Evolutionary conservation across 257 asterid genomes (phyloP), one percentile per base, ranked within the genome.

Genomic region (Thymus quinquecostatus): DNA sequence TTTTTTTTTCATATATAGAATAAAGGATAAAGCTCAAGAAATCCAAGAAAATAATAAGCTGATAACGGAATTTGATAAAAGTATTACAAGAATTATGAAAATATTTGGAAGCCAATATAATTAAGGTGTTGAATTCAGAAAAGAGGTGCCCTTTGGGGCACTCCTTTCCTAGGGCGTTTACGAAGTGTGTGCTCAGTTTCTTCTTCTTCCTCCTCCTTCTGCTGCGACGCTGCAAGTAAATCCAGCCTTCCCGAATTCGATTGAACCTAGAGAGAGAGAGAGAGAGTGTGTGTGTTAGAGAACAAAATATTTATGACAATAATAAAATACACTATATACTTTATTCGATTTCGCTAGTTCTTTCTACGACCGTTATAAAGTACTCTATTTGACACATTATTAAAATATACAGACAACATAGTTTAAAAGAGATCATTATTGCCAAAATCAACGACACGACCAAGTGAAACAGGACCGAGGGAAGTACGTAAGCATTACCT

Each of bases 91-190:
- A 38, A 38, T 38, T 38, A 38, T 38, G 41, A 38, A 38, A 5
- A 38, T 11, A 49, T 5, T 13, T 49, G 29, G 27, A 13, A 49
- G 28, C 55, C 12, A 8, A 47, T 2, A 2, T 13, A 47, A 47
- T 1, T 47, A 3, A 47, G 10, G 3, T 10, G 11, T 49, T 49
- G 4, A 49, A 49, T 12, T 51, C 10, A 51, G 10, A 5, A 14
- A 4, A 55, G 47, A 44, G 80, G 84, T 6, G 86, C 83, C 53
- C 84, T 70, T 3, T 36, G 63, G 65, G 86, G 80, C 73, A 82
- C 80, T 38, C 84, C 84, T 60, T 79, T 82, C 68, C 84, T 64
- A 8, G 73, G 66, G 38, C 76, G 78, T 70, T 47, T 76, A 27
- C 60, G 61, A 6, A 68, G 1, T 14, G 27, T 4, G 5, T 33